Evolutionary conservation across 2,329 filamentous ascomycete genomes (phyloP).

Genomic region (Pseudocercospora fijiensis): DNA sequence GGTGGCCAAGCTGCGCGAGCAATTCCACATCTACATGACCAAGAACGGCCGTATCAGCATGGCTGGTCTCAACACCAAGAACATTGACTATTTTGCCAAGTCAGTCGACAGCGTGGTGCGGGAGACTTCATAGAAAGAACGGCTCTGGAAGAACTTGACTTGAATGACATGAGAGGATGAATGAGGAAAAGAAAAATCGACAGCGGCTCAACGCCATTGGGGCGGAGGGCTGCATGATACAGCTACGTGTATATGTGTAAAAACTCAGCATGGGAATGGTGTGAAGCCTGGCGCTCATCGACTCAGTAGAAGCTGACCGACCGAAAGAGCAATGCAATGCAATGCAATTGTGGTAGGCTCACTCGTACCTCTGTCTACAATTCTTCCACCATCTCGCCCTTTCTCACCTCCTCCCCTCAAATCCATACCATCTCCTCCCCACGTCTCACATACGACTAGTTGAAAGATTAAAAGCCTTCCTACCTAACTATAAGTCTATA

Average conservation of each 20-base stretch:
- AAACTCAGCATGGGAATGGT: neutral
- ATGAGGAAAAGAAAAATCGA: neutral
- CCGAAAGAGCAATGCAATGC: neutral
- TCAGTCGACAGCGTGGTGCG: slow-evolving; percentile 82
- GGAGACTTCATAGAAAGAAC: slow-evolving; percentile 41
- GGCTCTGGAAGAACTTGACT: neutral
- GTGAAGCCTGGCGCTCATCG: slow-evolving; percentile 11
- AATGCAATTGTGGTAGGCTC: neutral
- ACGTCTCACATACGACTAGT: neutral
- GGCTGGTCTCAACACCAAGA: slow-evolving; percentile 91
- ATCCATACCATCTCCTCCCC: slow-evolving; percentile 7
- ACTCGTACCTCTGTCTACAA: neutral
- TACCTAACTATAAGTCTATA: slow-evolving; percentile 42
- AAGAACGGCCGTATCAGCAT: slow-evolving; percentile 98
- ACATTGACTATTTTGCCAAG: slow-evolving; percentile 89
- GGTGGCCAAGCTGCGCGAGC: slow-evolving; percentile 66
- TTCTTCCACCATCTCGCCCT: neutral
- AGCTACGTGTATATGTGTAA: slow-evolving; percentile 1
- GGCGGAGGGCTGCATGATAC: neutral
- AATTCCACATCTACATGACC: slow-evolving; percentile 83
- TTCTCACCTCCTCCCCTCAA: neutral
- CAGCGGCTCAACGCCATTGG: slow-evolving; percentile 6
- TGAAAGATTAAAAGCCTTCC: slow-evolving; percentile 33
- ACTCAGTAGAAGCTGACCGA: no score
- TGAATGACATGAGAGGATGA: slow-evolving; percentile 4